These are phyloP conservation scores for Xylaria longipes DNA, from an alignment of 495 filamentous ascomycete genomes.

Conservation along the genomic window DNA sequence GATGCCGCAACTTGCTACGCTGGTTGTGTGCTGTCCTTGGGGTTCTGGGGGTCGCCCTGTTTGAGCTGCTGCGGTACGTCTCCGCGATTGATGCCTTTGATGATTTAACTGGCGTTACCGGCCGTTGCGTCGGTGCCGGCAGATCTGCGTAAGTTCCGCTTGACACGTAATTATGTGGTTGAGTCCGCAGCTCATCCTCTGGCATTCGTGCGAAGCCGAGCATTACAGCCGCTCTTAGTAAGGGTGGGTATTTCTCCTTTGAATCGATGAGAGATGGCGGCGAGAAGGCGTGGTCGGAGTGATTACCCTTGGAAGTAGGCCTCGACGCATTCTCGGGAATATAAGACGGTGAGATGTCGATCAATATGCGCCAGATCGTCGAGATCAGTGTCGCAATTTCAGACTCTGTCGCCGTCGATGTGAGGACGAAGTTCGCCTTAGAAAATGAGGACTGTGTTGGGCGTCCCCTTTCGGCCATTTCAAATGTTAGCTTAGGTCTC, in stretches of 20 bases:
- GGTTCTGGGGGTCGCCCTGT: conserved; percentile 24
- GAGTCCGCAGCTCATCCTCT: not conserved
- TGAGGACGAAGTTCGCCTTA: conserved; percentile 51
- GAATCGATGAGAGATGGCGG: not conserved
- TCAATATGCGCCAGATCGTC: conserved; percentile 49
- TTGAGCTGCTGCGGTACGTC: conserved; percentile 16
- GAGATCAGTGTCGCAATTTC: conserved; percentile 50
- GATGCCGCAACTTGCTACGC: conserved; percentile 26
- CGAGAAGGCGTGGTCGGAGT: not conserved
- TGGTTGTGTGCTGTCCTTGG: conserved; percentile 29
- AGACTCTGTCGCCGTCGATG: conserved; percentile 45
- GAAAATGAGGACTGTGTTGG: conserved; percentile 38
- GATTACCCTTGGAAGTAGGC: not conserved
- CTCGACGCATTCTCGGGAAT: conserved; percentile 36
- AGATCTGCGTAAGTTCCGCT: conserved; percentile 22
- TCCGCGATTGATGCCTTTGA: conserved; percentile 20
- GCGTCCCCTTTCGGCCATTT: not conserved
- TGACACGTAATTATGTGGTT: conserved; percentile 15
- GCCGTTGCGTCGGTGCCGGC: conserved; percentile 7
- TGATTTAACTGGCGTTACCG: conserved; percentile 14
- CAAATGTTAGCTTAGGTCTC: conserved; percentile 17
- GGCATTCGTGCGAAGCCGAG: conserved; percentile 22
- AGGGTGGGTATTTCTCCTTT: conserved; percentile 20
- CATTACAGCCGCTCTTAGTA: conserved; percentile 19
- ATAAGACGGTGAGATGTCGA: conserved; percentile 44